Conservation (phyloP, 106 monocot genomes). For the Narthecium ossifragum region DNA sequence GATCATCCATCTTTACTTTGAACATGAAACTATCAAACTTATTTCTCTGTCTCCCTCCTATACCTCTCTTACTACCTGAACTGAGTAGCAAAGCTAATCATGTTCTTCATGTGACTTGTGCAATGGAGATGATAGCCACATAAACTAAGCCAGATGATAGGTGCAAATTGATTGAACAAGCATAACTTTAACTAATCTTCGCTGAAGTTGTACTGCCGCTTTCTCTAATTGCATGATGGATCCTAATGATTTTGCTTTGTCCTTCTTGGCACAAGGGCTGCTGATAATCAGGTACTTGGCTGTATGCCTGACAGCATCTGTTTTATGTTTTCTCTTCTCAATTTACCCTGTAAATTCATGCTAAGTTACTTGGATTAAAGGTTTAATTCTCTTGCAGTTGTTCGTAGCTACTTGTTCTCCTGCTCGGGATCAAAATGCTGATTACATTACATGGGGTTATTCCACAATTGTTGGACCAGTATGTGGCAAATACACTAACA, state of each 20-base stretch:
- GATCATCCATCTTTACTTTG: too few relatives aligned
- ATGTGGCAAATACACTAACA: background rate
- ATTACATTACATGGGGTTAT: conserved; percentile 7
- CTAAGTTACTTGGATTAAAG: background rate
- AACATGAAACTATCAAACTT: too few relatives aligned
- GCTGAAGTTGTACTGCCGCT: too few relatives aligned
- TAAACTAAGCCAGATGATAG: background rate
- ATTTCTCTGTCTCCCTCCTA: too few relatives aligned
- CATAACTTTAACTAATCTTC: background rate
- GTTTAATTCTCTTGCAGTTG: background rate
- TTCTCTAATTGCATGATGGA: background rate
- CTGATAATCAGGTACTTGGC: conserved; percentile 6
- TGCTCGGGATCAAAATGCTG: conserved; percentile 2
- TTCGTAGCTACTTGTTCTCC: conserved; percentile 7
- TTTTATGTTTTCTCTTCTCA: background rate
- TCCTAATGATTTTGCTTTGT: background rate
- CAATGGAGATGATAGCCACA: background rate
- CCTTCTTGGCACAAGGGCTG: background rate
- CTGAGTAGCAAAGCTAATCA: too few relatives aligned
- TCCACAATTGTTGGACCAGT: conserved; percentile 9
- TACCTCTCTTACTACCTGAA: too few relatives aligned
- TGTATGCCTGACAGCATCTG: too few relatives aligned
- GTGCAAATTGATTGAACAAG: background rate
- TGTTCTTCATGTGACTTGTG: too few relatives aligned
- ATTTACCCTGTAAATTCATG: background rate